Percentiles rank a stretch among this genome's conserved stretches.
phyloP scores from a whole-genome alignment of 2,329 filamentous ascomycete species.

The Colletotrichum gigasporum region DNA sequence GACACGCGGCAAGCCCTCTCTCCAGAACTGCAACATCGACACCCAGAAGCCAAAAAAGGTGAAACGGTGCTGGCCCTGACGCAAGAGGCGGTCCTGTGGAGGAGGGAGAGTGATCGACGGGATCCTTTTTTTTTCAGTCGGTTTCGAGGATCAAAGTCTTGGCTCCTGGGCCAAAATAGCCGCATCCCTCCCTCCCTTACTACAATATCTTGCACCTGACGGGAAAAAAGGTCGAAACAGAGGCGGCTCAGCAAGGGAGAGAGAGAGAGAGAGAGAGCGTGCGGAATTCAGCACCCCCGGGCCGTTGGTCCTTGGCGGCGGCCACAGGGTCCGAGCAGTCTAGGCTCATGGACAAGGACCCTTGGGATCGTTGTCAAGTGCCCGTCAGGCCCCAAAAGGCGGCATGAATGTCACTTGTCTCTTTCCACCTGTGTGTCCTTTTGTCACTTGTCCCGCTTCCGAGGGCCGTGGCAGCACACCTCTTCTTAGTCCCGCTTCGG shows the following conservation, averaged over 20 bases:
- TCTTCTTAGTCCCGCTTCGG: background rate
- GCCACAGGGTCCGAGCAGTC: conserved; percentile 6
- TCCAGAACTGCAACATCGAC: no score
- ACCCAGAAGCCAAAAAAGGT: no score
- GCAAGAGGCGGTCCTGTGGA: background rate
- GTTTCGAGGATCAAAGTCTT: background rate
- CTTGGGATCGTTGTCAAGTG: conserved; percentile 9
- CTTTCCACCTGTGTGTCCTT: background rate
- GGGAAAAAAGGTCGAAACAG: no score
- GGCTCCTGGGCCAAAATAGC: background rate
- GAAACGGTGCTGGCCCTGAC: background rate
- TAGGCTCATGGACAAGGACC: background rate
- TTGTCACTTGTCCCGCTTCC: background rate
- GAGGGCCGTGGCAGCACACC: background rate
- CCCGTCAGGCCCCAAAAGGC: background rate
- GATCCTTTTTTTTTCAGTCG: background rate
- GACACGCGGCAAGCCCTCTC: no score
- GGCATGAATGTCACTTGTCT: background rate
- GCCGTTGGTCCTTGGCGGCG: background rate
- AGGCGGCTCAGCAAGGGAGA: background rate
- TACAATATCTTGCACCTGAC: no score
- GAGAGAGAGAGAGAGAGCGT: background rate
- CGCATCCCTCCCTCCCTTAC: no score
- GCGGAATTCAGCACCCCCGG: background rate
- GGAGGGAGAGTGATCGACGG: background rate